Evolutionary conservation across 768 basidiomycete genomes (phyloP).

Genomic region (Roridomyces roridus): DNA sequence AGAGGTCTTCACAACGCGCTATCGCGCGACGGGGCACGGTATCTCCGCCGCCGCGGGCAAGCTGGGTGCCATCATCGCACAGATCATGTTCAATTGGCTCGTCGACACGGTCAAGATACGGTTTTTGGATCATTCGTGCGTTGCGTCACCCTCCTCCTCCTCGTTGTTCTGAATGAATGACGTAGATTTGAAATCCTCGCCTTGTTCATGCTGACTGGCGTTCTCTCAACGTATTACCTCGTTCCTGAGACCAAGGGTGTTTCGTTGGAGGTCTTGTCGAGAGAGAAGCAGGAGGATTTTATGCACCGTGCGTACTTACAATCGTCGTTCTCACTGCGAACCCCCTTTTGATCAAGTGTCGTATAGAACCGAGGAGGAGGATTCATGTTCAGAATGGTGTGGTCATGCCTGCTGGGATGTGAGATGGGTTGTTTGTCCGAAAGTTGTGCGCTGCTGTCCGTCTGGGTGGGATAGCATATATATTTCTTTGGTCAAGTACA

Average conservation of each 20-base stretch:
- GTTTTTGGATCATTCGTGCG: slow-evolving; percentile 57
- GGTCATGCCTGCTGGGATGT: too few species aligned
- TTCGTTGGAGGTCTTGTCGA: slow-evolving; percentile 80
- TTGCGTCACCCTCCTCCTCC: too few species aligned
- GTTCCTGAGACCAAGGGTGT: slow-evolving; percentile 78
- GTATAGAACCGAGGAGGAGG: too few species aligned
- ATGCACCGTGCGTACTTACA: slow-evolving; percentile 39
- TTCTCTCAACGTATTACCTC: slow-evolving; percentile 80
- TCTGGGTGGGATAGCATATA: too few species aligned
- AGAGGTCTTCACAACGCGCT: slow-evolving; percentile 87
- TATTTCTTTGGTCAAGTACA: too few species aligned
- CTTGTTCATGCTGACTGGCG: slow-evolving; percentile 84
- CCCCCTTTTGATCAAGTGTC: too few species aligned
- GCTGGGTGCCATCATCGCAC: slow-evolving; percentile 81
- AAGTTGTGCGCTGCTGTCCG: too few species aligned
- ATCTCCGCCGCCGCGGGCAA: slow-evolving; percentile 86
- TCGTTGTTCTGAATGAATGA: too few species aligned
- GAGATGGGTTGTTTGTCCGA: too few species aligned
- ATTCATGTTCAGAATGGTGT: too few species aligned
- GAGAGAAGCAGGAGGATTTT: slow-evolving; percentile 71
- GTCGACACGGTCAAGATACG: slow-evolving; percentile 54
- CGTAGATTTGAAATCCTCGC: slow-evolving; percentile 86
- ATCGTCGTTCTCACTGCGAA: too few species aligned
- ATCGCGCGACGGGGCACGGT: slow-evolving; percentile 85
- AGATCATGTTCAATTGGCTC: slow-evolving; percentile 74